phyloP scores from a whole-genome alignment of 495 filamentous ascomycete genomes.

The Friedmanniomyces endolithicus region DNA sequence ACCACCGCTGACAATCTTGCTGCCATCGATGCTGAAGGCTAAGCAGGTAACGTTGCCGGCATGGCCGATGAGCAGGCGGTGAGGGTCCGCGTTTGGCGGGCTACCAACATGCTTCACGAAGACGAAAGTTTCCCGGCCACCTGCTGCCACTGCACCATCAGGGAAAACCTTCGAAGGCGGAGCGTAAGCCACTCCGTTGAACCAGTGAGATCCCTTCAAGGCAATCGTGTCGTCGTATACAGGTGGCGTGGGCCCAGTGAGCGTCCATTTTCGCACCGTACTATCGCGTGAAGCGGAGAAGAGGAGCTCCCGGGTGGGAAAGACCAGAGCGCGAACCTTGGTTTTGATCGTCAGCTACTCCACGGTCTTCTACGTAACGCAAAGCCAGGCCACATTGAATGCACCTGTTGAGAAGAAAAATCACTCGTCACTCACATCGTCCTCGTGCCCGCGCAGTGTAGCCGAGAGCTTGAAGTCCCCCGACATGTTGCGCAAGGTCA shows the following conservation, averaged over 20 bases:
- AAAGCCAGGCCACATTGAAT: background rate
- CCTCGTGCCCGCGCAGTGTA: conserved; percentile 32
- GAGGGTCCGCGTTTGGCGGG: conserved; percentile 58
- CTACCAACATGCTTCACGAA: conserved; percentile 65
- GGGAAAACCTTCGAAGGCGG: conserved; percentile 56
- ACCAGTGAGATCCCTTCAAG: conserved; percentile 63
- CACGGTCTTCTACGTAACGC: background rate
- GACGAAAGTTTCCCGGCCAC: conserved; percentile 82
- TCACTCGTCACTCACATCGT: conserved; percentile 28
- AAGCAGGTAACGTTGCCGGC: conserved; percentile 74
- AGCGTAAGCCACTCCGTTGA: conserved; percentile 72
- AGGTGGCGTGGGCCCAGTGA: conserved; percentile 50
- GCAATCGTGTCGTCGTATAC: conserved; percentile 63
- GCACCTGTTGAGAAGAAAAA: background rate
- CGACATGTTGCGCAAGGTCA: conserved; percentile 17
- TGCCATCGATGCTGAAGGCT: conserved; percentile 57
- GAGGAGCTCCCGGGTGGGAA: conserved; percentile 58
- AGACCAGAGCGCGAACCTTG: conserved; percentile 80
- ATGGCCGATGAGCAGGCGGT: conserved; percentile 78
- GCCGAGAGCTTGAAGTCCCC: conserved; percentile 35
- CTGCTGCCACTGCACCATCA: conserved; percentile 73
- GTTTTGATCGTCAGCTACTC: conserved; percentile 6
- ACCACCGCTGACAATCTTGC: conserved; percentile 75
- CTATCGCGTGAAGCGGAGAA: conserved; percentile 83
- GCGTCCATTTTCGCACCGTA: conserved; percentile 79